Percentiles rank a stretch among this genome's conserved stretches.
phyloP scores from a whole-genome alignment of 495 filamentous ascomycete genomes.

The Podospora pseudocomata region DNA sequence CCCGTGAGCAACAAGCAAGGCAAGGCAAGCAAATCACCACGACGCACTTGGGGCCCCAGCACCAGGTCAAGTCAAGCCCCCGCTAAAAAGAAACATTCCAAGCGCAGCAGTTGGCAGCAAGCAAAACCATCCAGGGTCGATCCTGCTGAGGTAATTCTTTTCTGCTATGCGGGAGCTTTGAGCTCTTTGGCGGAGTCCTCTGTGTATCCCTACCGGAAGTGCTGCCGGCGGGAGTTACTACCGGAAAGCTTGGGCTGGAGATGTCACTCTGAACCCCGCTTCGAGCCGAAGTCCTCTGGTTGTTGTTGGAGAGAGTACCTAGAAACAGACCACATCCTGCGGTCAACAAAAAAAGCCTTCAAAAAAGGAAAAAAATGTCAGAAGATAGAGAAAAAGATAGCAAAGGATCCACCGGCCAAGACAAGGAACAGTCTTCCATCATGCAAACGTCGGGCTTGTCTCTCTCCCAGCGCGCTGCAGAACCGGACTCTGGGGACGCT shows the following conservation, averaged over 20 bases:
- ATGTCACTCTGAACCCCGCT: not conserved
- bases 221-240: not conserved
- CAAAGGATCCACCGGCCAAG: not conserved
- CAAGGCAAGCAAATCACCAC: too few species aligned
- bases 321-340: not conserved
- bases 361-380: not conserved
- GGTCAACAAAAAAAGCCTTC: not conserved
- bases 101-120: not conserved
- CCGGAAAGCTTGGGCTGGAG: not conserved
- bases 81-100: not conserved
- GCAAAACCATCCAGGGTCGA: slow-evolving; percentile 5
- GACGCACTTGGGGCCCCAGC: not conserved
- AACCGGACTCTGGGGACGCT: not conserved
- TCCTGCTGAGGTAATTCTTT: slow-evolving; percentile 23
- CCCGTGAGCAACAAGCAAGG: not conserved
- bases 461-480: not conserved
- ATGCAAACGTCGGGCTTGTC: not conserved
- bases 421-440: not conserved
- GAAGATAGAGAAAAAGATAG: not conserved
- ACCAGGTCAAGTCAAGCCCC: not conserved
- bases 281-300: not conserved
- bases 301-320: not conserved
- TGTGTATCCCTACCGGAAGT: not conserved
- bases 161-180: not conserved
- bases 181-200: not conserved